Evolutionary conservation across 495 filamentous ascomycete species (phyloP), one percentile per base, ranked within the genome.

Genomic region (Podospora fimiseda): DNA sequence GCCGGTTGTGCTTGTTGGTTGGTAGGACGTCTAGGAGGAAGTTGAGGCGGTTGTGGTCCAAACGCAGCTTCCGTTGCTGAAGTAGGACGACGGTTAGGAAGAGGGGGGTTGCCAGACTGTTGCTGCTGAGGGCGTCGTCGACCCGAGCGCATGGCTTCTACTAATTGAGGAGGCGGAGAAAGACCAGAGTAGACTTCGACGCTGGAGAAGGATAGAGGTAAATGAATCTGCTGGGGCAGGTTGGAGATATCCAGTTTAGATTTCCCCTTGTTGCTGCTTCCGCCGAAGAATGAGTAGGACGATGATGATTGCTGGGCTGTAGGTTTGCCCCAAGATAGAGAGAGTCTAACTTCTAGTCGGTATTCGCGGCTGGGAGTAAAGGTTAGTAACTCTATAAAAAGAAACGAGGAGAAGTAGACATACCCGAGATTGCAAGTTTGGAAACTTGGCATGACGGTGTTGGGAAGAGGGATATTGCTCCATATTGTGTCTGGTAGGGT

Each of bases 171-270:
- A 2, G 90, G 90, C 1, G 92, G 91, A n/a, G 77, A 71, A 40
- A 96, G 90, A 62, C 93, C 93, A n/a, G 90, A 95, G 68, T 80
- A 95, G 43, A 98, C 80, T 41, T 88, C 72, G 53, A 93, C 77
- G 36, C 62, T 61, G 55, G 84, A 84, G 66, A 96, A 83, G 49
- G 83, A 76, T 16, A 97, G 73, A 16, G 89, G 85, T 4, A 95
- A 80, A 52, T 87, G 75, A 21, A 88, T 78, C 38, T 81, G 71
- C 63, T 92, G 87, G 38, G 83, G 76, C 77, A 86, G 57, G 48
- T 51, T 36, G 21, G 50, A 62, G 61, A 52, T 56, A 19, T 57
- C 60, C 6, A 33, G 27, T 33, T 33, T 33, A 11, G 27, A 33
- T 21, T 57, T 60, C 20, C 56, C 51, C 47, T 60, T 60, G 40